Conservation (phyloP, 1,139 yeast species). For the Lodderomyces beijingensis region DNA sequence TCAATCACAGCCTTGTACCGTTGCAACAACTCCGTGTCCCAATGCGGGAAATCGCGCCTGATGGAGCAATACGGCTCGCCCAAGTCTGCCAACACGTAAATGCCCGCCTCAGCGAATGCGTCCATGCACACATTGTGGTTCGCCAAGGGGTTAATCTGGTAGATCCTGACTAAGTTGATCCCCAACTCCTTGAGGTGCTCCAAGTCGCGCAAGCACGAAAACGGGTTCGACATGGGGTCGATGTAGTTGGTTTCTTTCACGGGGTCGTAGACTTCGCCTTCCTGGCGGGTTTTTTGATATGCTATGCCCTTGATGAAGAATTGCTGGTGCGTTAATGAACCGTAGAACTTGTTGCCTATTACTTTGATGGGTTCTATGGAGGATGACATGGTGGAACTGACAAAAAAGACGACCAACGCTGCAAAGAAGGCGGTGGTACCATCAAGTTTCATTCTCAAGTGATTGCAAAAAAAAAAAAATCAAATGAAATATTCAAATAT, state of each 20-base stretch:
- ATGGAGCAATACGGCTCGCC: conserved; percentile 52
- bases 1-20: conserved; percentile 49
- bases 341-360: conserved; percentile 46
- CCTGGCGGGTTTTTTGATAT: conserved; percentile 46
- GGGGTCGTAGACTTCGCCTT: conserved; percentile 22
- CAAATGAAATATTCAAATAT: neutral
- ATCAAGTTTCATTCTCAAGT: too few species aligned
- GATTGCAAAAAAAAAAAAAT: neutral
- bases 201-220: conserved; percentile 48
- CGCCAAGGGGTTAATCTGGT: conserved; percentile 47
- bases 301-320: conserved; percentile 58
- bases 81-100: conserved; percentile 52
- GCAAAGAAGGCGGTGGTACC: too few species aligned
- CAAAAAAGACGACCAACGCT: too few species aligned
- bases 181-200: conserved; percentile 44
- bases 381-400: too few species aligned
- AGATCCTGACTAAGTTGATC: conserved; percentile 52
- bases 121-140: conserved; percentile 55
- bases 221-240: conserved; percentile 49
- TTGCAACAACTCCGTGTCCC: conserved; percentile 36
- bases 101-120: conserved; percentile 48
- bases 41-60: conserved; percentile 44
- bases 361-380: conserved; percentile 14
- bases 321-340: conserved; percentile 36
- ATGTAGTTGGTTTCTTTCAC: conserved; percentile 33